Evolutionary conservation across 768 basidiomycete genomes (phyloP), one percentile per base, ranked within the genome.

Genomic region (Candolleomyces efflorescens): DNA sequence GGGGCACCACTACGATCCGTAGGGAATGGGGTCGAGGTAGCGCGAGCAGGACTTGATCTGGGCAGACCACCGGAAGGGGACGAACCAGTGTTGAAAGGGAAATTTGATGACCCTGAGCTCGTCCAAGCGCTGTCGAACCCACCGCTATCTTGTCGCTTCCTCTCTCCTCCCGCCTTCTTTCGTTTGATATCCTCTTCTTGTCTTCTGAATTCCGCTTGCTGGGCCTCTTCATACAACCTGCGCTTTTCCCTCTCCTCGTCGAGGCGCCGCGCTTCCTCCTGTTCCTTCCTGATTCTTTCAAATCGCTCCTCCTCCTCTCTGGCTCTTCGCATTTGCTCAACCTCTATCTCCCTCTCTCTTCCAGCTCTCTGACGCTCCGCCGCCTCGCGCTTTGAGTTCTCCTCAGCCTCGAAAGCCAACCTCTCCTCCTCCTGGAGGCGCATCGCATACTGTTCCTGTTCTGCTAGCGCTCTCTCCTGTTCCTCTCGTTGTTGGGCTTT

Each of bases 101-200:
- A 36, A 3, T 22, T 52, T 38, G 47, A 37, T 37, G 55, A 22
- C 15, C 50, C 11, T 32, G 32, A 22, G 32, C 37, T 22, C 6
- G 61, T 51, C 71, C 74, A 75, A 45, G 64, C 60, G 54, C 60
- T 64, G n/a, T 73, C 76, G n/a, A 66, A 52, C 3, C 73, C 73
- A n/a, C 67, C 58, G 56, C 73, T 79, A 53, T 75, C 74, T 47
- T 79, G 77, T 10, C 76, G 71, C 63, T 76, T 78, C 27, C 79
- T 75, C 59, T 82, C 78, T 55, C 76, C 32, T 2, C 32, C 32
- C 32, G 32, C 75, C n/a, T 66, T 61, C 12, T 70, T 73, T n/a
- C 72, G 73, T 51, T 63, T 71, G 51, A 77, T 73, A 22, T 78
- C 76, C 43, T 77, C 77, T 45, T 75, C 78, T n/a, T 77, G 72